phyloP scores from a whole-genome alignment of 441 rosid genomes.

The Lepidium campestre region DNA sequence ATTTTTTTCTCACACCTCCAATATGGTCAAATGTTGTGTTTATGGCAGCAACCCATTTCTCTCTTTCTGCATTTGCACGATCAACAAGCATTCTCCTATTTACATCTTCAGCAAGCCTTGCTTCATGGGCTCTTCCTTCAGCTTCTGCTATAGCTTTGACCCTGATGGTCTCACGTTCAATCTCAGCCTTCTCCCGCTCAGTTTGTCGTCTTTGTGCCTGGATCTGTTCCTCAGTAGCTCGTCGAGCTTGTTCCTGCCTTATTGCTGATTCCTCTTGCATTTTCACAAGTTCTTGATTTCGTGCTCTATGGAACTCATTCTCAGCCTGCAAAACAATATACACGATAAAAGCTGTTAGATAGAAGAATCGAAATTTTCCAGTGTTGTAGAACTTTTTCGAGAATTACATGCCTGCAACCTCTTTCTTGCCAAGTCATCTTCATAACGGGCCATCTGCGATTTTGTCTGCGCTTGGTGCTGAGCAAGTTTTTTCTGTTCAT shows the following conservation, averaged over 20 bases:
- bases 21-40: constrained; percentile 93
- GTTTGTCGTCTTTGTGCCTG: constrained; percentile 91
- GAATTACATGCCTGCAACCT: constrained; percentile 82
- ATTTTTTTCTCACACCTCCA: constrained; percentile 55
- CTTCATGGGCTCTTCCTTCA: constrained; percentile 98
- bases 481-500: constrained; percentile 81
- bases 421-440: constrained; percentile 91
- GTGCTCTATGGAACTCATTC: constrained; percentile 75
- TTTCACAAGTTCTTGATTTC: constrained; percentile 94
- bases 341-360: constrained; percentile 7
- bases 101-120: constrained; percentile 91
- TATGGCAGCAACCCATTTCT: constrained; percentile 97
- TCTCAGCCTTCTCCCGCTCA: constrained; percentile 93
- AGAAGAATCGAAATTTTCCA: background rate
- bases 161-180: constrained; percentile 94
- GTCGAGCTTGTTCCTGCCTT: constrained; percentile 89
- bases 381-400: background rate
- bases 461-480: constrained; percentile 94
- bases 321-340: constrained; percentile 55
- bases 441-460: constrained; percentile 94
- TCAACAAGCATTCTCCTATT: constrained; percentile 83
- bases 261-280: constrained; percentile 89
- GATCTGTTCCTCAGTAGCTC: constrained; percentile 95
- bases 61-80: constrained; percentile 96
- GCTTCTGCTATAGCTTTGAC: constrained; percentile 96